Percentiles rank a stretch among this genome's conserved stretches.
These are phyloP conservation scores for Elaeagnus macrophylla DNA, from an alignment of 306 rosid genomes.

Conservation along the genomic window DNA sequence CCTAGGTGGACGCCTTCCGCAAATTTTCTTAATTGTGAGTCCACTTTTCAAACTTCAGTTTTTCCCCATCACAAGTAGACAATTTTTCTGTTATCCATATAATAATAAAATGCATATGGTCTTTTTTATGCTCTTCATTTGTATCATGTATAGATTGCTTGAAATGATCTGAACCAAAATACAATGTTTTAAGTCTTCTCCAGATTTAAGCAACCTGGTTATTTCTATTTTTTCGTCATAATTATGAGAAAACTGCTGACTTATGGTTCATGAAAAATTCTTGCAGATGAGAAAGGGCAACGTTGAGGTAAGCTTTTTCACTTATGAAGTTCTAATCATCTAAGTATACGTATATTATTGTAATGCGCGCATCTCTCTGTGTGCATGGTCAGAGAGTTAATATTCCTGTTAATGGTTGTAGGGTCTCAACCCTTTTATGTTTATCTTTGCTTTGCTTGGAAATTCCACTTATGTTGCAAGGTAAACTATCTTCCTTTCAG, in stretches of 20 bases:
- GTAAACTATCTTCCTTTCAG: conserved; percentile 6
- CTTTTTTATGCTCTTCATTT: not conserved
- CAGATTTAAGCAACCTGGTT: not conserved
- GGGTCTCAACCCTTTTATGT: conserved; percentile 92
- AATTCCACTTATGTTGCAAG: conserved; percentile 69
- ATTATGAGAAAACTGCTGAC: conserved; percentile 16
- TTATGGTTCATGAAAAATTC: conserved; percentile 24
- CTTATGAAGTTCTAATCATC: conserved; percentile 4
- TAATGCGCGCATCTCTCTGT: not conserved
- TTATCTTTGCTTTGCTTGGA: conserved; percentile 71
- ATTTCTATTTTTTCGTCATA: conserved; percentile 1
- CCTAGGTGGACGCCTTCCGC: conserved; percentile 83
- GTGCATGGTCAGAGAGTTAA: not conserved
- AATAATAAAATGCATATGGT: no score
- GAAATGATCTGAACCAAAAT: not conserved
- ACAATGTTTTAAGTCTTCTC: not conserved
- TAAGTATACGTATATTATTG: not conserved
- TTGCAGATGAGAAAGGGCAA: conserved; percentile 77
- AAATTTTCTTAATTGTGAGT: conserved; percentile 71
- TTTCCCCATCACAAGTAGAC: no score
- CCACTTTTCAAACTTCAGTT: conserved; percentile 14
- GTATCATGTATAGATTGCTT: not conserved
- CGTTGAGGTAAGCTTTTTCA: conserved; percentile 49
- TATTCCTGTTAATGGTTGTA: conserved; percentile 28
- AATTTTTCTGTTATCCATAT: no score